phyloP scores from a whole-genome alignment of 2,329 filamentous ascomycete genomes.

The Stagonosporopsis rhizophila region DNA sequence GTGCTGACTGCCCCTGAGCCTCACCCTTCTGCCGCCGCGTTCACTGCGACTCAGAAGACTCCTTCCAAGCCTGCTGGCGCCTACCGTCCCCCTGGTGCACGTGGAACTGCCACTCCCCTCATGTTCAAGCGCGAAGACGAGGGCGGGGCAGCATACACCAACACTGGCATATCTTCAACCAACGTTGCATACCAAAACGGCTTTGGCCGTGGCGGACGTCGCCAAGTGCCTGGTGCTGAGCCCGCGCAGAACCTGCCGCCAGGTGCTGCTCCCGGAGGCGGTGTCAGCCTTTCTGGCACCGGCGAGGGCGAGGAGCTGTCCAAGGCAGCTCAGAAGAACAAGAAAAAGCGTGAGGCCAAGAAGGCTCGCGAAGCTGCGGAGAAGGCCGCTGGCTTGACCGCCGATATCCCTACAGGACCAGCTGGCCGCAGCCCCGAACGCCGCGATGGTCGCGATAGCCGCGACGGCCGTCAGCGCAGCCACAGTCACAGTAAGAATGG shows the following conservation, averaged over 20 bases:
- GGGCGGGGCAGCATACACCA: conserved; percentile 85
- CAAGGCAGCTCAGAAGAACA: conserved; percentile 91
- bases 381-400: conserved; percentile 43
- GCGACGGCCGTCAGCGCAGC: conserved; percentile 59
- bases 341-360: conserved; percentile 96
- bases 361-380: conserved; percentile 83
- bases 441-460: conserved; percentile 61
- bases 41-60: conserved; percentile 86
- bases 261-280: conserved; percentile 72
- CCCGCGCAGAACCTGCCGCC: conserved; percentile 68
- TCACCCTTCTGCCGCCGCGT: conserved; percentile 82
- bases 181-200: conserved; percentile 68
- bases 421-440: conserved; percentile 70
- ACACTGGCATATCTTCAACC: conserved; percentile 76
- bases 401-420: conserved; percentile 40
- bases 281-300: conserved; percentile 70
- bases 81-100: conserved; percentile 92
- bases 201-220: conserved; percentile 77
- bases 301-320: conserved; percentile 74
- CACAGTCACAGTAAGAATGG: conserved; percentile 53
- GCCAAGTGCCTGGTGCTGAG: conserved; percentile 88
- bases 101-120: conserved; percentile 85
- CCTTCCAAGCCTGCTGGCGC: conserved; percentile 97
- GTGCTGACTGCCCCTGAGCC: conserved; percentile 78
- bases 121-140: conserved; percentile 98